phyloP scores from a whole-genome alignment of 2,329 filamentous ascomycete genomes.

The Fusarium equiseti region DNA sequence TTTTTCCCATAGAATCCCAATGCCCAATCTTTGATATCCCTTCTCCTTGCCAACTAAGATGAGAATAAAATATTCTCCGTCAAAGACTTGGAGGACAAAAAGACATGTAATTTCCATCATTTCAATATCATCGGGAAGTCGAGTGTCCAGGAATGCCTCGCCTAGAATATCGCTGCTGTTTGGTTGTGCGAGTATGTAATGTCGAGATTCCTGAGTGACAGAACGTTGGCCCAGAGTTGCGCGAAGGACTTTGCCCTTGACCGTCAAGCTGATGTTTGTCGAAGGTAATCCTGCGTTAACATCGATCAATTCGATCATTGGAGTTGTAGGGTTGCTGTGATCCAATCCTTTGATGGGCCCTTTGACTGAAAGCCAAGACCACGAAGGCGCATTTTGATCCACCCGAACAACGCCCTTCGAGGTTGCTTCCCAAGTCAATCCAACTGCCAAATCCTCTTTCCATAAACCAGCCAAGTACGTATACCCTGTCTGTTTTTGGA shows the following conservation, averaged over 20 bases:
- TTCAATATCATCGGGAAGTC: background rate
- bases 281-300: background rate
- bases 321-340: accelerated
- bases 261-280: background rate
- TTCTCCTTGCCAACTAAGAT: accelerated
- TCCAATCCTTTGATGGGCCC: background rate
- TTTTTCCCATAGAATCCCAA: background rate
- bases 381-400: background rate
- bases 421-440: slow-evolving; percentile 7
- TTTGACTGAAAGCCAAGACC: slow-evolving; percentile 14
- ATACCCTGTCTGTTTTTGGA: background rate
- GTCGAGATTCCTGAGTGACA: background rate
- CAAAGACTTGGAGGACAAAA: background rate
- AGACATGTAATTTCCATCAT: background rate
- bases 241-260: background rate
- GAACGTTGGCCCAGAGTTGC: background rate
- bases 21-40: background rate
- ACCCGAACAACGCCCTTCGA: background rate
- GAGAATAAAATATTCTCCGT: background rate
- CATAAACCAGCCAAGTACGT: slow-evolving; percentile 11
- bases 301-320: background rate
- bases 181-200: background rate
- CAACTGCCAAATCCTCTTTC: background rate
- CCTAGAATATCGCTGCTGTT: background rate
- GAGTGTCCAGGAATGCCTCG: background rate